phyloP scores from a whole-genome alignment of 2,329 filamentous ascomycete genomes.

The Colletotrichum gloeosporioides region DNA sequence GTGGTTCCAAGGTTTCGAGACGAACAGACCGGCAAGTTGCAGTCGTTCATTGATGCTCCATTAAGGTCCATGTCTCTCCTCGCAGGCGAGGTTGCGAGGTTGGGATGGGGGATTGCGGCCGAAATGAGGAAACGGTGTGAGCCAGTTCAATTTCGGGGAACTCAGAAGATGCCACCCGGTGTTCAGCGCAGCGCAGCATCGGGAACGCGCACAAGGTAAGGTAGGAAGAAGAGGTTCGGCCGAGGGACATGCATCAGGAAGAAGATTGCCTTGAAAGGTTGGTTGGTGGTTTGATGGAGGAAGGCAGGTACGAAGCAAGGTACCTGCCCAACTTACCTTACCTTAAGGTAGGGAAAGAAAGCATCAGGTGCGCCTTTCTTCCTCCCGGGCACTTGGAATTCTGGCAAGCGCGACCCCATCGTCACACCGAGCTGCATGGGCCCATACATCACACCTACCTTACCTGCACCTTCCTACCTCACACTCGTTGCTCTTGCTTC shows the following conservation, averaged over 20 bases:
- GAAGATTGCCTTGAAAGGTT: background rate
- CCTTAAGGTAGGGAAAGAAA: background rate
- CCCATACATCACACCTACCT: background rate
- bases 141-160: background rate
- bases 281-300: background rate
- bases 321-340: background rate
- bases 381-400: background rate
- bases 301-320: background rate
- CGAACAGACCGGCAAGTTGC: background rate
- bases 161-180: background rate
- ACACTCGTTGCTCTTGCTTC: background rate
- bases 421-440: background rate
- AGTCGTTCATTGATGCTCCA: background rate
- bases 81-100: background rate
- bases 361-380: background rate
- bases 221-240: background rate
- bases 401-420: background rate
- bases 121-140: background rate
- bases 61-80: background rate
- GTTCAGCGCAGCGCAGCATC: background rate
- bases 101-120: background rate
- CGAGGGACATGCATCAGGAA: background rate
- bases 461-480: background rate
- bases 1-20: background rate
- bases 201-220: background rate